These are phyloP conservation scores for Xylariaceae sp. DNA, from an alignment of 2,329 filamentous ascomycete species.

Conservation along the genomic window DNA sequence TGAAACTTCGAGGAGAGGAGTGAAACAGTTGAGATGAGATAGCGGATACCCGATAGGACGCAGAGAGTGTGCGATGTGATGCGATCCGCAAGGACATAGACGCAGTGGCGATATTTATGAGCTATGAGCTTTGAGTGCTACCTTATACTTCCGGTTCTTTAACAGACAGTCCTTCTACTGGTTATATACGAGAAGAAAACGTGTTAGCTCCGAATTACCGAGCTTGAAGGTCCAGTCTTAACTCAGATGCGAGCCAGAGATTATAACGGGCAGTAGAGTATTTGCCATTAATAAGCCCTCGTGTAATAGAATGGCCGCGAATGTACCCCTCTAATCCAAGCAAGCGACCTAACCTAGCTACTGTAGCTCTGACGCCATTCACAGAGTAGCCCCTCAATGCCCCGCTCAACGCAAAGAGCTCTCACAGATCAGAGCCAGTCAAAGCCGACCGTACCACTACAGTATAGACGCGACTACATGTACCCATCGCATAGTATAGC, in stretches of 20 bases:
- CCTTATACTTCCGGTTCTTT: background rate
- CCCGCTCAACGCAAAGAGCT: conserved; percentile 18
- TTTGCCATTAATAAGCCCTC: conserved; percentile 20
- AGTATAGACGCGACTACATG: too few relatives aligned
- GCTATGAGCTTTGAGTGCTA: background rate
- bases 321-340: conserved; percentile 8
- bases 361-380: conserved; percentile 26
- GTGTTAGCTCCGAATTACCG: too few relatives aligned
- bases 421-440: too few relatives aligned
- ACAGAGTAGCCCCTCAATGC: conserved; percentile 16
- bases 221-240: too few relatives aligned
- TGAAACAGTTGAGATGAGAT: conserved; percentile 24
- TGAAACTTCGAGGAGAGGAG: background rate
- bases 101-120: background rate
- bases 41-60: conserved; percentile 23
- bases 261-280: background rate
- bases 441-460: too few relatives aligned
- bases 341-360: background rate
- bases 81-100: conserved; percentile 27
- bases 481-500: too few relatives aligned
- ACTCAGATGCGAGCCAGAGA: background rate
- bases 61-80: conserved; percentile 26
- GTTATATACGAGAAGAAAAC: too few relatives aligned
- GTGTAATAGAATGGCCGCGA: conserved; percentile 8
- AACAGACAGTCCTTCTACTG: too few relatives aligned